Conservation (phyloP, 768 basidiomycete genomes). For the Auricularia cornea region DNA sequence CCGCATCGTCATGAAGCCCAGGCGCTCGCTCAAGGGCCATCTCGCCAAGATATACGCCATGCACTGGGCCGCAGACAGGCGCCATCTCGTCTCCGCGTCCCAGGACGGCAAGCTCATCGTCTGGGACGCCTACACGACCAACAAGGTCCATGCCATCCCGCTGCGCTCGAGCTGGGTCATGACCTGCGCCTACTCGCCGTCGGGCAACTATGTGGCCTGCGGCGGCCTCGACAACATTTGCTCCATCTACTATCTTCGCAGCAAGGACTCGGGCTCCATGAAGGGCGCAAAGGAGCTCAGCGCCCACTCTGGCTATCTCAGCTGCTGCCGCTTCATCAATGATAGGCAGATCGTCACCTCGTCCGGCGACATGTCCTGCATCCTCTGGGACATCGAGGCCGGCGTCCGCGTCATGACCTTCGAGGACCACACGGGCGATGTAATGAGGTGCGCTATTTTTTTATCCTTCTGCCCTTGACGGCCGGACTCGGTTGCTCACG, state of each 20-base stretch:
- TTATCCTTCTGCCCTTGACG: background rate
- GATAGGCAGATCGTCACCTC: constrained; percentile 97
- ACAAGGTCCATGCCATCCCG: constrained; percentile 99
- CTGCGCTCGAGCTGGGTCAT: constrained; percentile 98
- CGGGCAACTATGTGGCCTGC: constrained; percentile 95
- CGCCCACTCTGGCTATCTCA: constrained; percentile 96
- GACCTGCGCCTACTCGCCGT: constrained; percentile 98
- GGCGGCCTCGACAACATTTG: constrained; percentile 99
- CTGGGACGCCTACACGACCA: constrained; percentile 99
- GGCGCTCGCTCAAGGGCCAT: constrained; percentile 92
- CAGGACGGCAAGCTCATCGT: constrained; percentile 99
- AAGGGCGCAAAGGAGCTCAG: constrained; percentile 92
- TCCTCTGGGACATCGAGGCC: constrained; percentile 99
- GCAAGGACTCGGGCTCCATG: constrained; percentile 65
- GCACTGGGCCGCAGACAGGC: constrained; percentile 97
- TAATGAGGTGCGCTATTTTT: constrained; percentile 66
- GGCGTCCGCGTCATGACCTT: constrained; percentile 98
- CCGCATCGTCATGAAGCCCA: constrained; percentile 92
- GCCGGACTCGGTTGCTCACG: background rate
- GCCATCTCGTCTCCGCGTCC: constrained; percentile 98
- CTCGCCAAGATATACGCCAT: constrained; percentile 99
- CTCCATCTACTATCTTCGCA: constrained; percentile 92
- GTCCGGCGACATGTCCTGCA: constrained; percentile 99
- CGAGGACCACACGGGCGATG: constrained; percentile 98
- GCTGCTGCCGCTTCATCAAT: constrained; percentile 97